Evolutionary conservation across 2,329 filamentous ascomycete species (phyloP).

Genomic region (Tolypocladium album): DNA sequence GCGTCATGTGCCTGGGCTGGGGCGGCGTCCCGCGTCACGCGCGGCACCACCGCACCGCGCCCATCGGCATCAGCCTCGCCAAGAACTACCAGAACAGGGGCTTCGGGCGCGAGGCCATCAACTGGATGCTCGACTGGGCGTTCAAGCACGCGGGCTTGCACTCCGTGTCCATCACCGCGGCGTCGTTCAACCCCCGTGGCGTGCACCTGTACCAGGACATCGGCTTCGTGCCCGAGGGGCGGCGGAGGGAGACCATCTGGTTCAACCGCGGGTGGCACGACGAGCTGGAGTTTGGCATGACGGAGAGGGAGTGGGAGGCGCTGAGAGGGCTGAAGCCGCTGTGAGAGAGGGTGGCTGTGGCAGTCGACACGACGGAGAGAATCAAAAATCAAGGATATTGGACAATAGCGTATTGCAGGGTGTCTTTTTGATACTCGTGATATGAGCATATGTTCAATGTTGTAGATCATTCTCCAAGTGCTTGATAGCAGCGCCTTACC

Average conservation of each 20-base stretch:
- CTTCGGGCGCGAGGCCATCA: slow-evolving; percentile 34
- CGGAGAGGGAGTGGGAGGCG: slow-evolving; percentile 24
- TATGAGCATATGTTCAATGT: too few relatives aligned
- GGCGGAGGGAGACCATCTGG: slow-evolving; percentile 16
- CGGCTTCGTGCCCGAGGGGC: slow-evolving; percentile 32
- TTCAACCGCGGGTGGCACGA: slow-evolving; percentile 30
- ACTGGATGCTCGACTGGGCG: slow-evolving; percentile 34
- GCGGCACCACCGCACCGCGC: slow-evolving; percentile 9
- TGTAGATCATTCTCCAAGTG: too few relatives aligned
- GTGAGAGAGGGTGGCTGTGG: not conserved
- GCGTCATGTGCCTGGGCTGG: slow-evolving; percentile 9
- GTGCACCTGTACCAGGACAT: slow-evolving; percentile 29
- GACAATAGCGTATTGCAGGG: not conserved
- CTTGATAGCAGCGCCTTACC: too few relatives aligned
- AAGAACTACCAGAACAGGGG: slow-evolving; percentile 24
- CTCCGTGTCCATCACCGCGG: slow-evolving; percentile 26
- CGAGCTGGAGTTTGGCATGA: slow-evolving; percentile 22
- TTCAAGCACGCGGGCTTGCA: slow-evolving; percentile 33
- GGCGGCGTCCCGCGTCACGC: slow-evolving; percentile 4
- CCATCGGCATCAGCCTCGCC: slow-evolving; percentile 25
- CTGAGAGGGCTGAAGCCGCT: slow-evolving; percentile 3
- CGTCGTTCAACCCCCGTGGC: slow-evolving; percentile 31
- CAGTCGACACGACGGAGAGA: not conserved
- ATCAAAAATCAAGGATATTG: fast-evolving
- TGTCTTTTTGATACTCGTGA: not conserved